A percentile compares a stretch with the other conserved stretches of the same genome.
Evolutionary conservation across 495 filamentous ascomycete species (phyloP).

Genomic region (Physcia stellaris): DNA sequence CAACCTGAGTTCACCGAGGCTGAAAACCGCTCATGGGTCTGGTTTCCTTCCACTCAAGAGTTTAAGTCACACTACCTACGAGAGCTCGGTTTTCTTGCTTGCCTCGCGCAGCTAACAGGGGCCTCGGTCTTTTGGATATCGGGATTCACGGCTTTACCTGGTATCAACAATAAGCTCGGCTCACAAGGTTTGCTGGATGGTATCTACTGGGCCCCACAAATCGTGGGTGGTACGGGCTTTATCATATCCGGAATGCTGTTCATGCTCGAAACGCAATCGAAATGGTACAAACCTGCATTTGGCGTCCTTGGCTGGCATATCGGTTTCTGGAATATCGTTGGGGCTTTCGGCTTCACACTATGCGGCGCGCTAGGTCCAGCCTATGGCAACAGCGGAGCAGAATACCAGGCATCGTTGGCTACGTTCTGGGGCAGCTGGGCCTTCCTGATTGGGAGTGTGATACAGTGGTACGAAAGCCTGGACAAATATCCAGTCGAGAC

Average conservation of each 20-base stretch:
- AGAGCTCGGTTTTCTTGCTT: conserved; percentile 58
- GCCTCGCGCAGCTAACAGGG: conserved; percentile 42
- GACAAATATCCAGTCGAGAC: conserved; percentile 45
- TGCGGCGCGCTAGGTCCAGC: conserved; percentile 50
- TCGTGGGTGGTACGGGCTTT: conserved; percentile 52
- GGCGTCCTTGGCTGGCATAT: conserved; percentile 49
- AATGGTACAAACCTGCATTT: conserved; percentile 49
- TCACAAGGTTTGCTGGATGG: conserved; percentile 35
- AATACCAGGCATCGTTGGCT: conserved; percentile 41
- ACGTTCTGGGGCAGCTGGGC: conserved; percentile 62
- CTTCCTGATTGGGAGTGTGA: conserved; percentile 48
- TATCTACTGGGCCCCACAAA: conserved; percentile 54
- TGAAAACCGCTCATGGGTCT: conserved; percentile 57
- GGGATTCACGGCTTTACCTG: conserved; percentile 50
- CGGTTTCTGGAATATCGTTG: conserved; percentile 42
- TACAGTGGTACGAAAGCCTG: conserved; percentile 55
- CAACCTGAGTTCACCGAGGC: too few relatives aligned
- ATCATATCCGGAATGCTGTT: conserved; percentile 44
- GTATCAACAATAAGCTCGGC: conserved; percentile 39
- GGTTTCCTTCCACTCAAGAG: conserved; percentile 45
- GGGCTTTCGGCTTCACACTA: conserved; percentile 55
- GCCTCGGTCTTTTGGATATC: conserved; percentile 51
- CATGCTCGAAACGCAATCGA: conserved; percentile 56
- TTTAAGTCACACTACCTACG: conserved; percentile 50
- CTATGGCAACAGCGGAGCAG: conserved; percentile 29